phyloP scores from a whole-genome alignment of 2,329 filamentous ascomycete species.

The Dactylellina drechsleri region DNA sequence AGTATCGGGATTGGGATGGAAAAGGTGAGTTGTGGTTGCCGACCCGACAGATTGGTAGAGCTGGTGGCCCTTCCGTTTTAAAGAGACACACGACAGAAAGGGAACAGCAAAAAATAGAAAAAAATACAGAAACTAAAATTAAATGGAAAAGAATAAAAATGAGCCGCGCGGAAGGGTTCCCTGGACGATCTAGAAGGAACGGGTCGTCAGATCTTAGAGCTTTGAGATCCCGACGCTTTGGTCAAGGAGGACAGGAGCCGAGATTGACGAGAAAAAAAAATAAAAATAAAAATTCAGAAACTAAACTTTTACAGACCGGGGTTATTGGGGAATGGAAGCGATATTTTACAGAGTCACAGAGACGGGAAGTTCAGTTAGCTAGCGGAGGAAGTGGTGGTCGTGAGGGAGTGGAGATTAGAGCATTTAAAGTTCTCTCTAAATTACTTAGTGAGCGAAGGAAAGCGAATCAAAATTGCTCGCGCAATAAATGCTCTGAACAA shows the following conservation, averaged over 20 bases:
- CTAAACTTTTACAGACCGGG: slow-evolving; percentile 19
- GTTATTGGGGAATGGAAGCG: background rate
- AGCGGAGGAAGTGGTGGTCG: slow-evolving; percentile 26
- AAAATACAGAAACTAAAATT: slow-evolving; percentile 10
- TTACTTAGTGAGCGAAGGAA: background rate
- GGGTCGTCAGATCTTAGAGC: slow-evolving; percentile 25
- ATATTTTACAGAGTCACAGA: slow-evolving; percentile 6
- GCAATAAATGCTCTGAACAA: slow-evolving; percentile 14
- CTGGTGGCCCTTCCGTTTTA: slow-evolving; percentile 53
- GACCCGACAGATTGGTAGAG: slow-evolving; percentile 52
- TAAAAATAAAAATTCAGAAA: too few relatives aligned
- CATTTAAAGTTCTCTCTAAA: slow-evolving; percentile 37
- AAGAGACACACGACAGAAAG: slow-evolving; percentile 45
- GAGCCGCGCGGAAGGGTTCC: slow-evolving; percentile 23
- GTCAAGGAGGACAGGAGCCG: slow-evolving; percentile 47
- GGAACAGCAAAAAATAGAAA: slow-evolving; percentile 23
- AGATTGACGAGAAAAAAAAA: slow-evolving; percentile 23
- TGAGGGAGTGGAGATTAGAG: slow-evolving; percentile 36
- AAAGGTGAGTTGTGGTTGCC: slow-evolving; percentile 47
- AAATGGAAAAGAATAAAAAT: background rate
- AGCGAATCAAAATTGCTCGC: slow-evolving; percentile 14
- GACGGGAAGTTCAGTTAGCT: slow-evolving; percentile 21
- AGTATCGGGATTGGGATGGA: slow-evolving; percentile 50
- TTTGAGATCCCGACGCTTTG: slow-evolving; percentile 41
- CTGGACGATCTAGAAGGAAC: slow-evolving; percentile 12